Evolutionary conservation across 139 green algal species (phyloP), one percentile per base, ranked within the genome.

Genomic region (Ettlia oleoabundans): DNA sequence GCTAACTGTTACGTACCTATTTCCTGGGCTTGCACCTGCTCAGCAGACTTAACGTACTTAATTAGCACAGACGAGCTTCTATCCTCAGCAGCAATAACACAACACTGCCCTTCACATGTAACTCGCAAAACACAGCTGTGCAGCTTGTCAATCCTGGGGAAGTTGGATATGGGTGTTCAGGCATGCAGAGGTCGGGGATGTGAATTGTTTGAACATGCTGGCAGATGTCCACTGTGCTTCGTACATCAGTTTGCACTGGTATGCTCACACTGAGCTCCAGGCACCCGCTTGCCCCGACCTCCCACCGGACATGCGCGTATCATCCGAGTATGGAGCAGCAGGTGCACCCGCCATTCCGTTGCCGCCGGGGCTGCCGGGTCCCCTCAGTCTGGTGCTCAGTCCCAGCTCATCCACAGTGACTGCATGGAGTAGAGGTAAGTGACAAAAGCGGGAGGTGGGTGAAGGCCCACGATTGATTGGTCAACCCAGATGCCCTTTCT

Each of bases 371-470:
- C 19, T 37, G 32, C 42, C 32, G 4, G 37, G 38, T 2, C 22
- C 30, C 28, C 75, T 55, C 38, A 81, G 75, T 38, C 75, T 55
- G 55, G 66, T 62, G 0, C 55, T 62, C 58, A 81, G 75, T 9
- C 66, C 78, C 22, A 83, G 64, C 65, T 83, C 78, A n/a, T 83
- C 78, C 9, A 77, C 43, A 28, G 78, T 76, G 41, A 83, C 78
- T 83, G 78, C 24, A 15, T 1, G 61, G 41, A 4, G 75, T 0
- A 35, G n/a, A 26, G 38, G 18, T 7, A 26, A 40, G 42, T 19
- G n/a, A n/a, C 8, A 35, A 4, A 18, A 30, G 3, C 7, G 65
- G 65, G 9, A 52, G n/a, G 28, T 6, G 5, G 30, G 28, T n/a
- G 35, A 15, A 7, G 7, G 15, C 6, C 32, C 35, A 9, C 13